A percentile compares a stretch with the other conserved stretches of the same genome.
phyloP scores from a whole-genome alignment of 345 rosid species.

The Eucalyptus paniculata region DNA sequence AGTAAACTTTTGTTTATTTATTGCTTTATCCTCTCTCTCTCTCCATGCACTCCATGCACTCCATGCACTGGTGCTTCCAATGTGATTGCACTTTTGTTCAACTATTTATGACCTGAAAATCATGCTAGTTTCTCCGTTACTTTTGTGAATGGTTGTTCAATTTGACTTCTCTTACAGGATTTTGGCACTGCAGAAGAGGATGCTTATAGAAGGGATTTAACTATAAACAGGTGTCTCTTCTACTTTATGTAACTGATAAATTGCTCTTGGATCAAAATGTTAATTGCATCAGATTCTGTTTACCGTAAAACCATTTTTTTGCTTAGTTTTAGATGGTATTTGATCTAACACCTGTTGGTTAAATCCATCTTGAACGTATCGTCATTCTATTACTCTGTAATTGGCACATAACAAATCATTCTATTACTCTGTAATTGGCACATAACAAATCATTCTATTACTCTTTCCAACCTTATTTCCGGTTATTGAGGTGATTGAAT shows the following conservation, averaged over 20 bases:
- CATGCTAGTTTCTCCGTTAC: not conserved
- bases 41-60: not conserved
- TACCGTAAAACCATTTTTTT: not conserved
- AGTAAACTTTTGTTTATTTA: not conserved
- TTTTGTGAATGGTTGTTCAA: not conserved
- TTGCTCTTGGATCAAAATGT: not conserved
- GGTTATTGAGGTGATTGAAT: not conserved
- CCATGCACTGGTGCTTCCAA: not conserved
- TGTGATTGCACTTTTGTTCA: not conserved
- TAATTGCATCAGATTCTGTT: no score
- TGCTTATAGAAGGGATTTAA: constrained; percentile 86
- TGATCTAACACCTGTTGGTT: not conserved
- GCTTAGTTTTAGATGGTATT: not conserved
- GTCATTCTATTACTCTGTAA: not conserved
- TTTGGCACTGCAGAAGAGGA: constrained; percentile 96
- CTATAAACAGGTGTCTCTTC: constrained; percentile 71
- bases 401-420: not conserved
- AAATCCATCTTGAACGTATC: not conserved
- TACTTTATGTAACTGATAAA: not conserved
- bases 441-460: not conserved
- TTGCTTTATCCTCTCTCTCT: not conserved
- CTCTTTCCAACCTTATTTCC: not conserved
- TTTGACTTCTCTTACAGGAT: constrained; percentile 21
- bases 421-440: not conserved
- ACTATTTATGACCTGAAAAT: not conserved